Base-by-base conservation (phyloP, 768 basidiomycete species). In the Termitomyces bulborhizus region DNA sequence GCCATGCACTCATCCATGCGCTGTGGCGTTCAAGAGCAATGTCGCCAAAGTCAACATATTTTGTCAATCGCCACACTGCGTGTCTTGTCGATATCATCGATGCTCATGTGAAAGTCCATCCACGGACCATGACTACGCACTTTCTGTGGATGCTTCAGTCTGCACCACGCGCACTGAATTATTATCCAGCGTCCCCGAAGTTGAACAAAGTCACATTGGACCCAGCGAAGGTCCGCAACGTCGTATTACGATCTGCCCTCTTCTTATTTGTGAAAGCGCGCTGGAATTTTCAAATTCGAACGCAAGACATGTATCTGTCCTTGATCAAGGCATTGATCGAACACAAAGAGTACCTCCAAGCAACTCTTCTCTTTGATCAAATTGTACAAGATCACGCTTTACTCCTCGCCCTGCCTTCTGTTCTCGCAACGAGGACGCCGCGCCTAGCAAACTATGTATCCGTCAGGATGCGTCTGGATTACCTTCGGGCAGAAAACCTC, bases 181-280 rank as follows among this genome's bases (percentile, higher is more conserved):
- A 13, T 12, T 0, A 0, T 34, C 4, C 34, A 3, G 3, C 6
- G 1, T 3, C 1, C 0, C 4, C 18, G 2, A 16, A 6, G 9
- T 6, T 7, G 13, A 2, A 1, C 3, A 16, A 16, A 24, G 1
- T 50, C 11, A 12, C 1, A 11, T 18, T 39, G n/a, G 16, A 9
- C 1, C 15, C 48, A 9, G 0, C 2, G 3, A n/a, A 29, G 5
- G 15, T 16, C 36, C 1, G 1, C 2, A 42, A 51, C 29, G 0
- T 1, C 12, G 5, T n/a, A 12, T n/a, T 42, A 18, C 37, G 40
- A 8, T 3, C 12, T 29, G 51, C 27, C 7, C 13, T 42, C 27
- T 27, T 6, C 1, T 4, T 51, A 2, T 51, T 51, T 29, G 1
- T 21, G 3, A 21, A 11, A 21, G 24, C 27, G 13, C 40, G 40